Evolutionary conservation across 169 alveolate species (phyloP).

Genomic region (Cystoisospora suis): DNA sequence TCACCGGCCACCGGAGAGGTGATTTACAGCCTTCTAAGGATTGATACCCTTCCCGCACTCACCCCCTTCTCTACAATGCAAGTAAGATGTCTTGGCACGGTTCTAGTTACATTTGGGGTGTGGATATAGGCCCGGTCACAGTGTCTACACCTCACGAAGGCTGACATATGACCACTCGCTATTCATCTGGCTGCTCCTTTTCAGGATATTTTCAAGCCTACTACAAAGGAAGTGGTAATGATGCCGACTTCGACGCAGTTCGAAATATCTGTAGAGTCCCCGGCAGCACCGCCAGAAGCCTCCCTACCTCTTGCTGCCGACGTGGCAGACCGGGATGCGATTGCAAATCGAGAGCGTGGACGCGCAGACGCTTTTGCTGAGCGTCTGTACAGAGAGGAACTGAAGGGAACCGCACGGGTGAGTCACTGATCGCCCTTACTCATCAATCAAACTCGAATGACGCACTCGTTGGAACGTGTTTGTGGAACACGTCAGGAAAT

Average conservation of each 20-base stretch:
- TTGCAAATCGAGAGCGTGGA: not conserved
- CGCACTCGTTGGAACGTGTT: too few species aligned
- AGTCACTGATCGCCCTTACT: not conserved
- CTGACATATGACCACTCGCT: too few species aligned
- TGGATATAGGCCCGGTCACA: too few species aligned
- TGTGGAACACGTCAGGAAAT: too few species aligned
- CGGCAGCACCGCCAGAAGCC: not conserved
- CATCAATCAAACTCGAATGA: too few species aligned
- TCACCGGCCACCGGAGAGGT: constrained; percentile 70
- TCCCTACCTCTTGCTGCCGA: not conserved
- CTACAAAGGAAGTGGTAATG: constrained; percentile 23
- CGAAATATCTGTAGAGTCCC: constrained; percentile 17
- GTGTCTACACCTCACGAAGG: too few species aligned
- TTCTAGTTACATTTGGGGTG: too few species aligned
- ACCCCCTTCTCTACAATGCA: constrained; percentile 36
- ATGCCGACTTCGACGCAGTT: constrained; percentile 13
- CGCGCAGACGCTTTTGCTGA: not conserved
- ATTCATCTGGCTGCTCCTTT: too few species aligned
- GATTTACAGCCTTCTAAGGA: constrained; percentile 52
- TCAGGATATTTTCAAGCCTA: constrained; percentile 17
- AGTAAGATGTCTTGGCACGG: not conserved
- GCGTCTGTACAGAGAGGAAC: not conserved
- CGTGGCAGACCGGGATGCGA: not conserved
- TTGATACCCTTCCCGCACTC: constrained; percentile 38
- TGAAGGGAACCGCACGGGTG: not conserved